A percentile compares a stretch with the other conserved stretches of the same genome.
These are phyloP conservation scores for Lasiodiplodia sp. DNA, from an alignment of 2,329 filamentous ascomycete species.

Conservation along the genomic window DNA sequence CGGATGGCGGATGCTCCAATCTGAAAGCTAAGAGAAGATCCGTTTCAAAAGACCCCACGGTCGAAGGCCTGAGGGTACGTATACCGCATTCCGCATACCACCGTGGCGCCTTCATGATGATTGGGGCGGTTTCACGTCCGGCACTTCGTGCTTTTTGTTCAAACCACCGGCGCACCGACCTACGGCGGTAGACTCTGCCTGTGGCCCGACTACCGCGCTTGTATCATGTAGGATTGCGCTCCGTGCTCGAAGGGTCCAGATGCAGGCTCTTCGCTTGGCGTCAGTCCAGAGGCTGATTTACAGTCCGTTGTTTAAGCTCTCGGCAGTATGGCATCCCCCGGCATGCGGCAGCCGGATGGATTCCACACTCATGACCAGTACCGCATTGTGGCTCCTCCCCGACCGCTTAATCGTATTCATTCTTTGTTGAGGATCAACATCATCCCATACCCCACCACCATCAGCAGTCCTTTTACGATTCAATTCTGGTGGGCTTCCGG, in stretches of 20 bases:
- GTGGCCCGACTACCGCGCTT: constrained; percentile 4
- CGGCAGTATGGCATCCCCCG: background rate
- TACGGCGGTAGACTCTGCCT: background rate
- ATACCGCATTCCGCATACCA: background rate
- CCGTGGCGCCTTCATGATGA: background rate
- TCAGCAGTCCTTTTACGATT: background rate
- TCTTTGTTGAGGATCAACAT: background rate
- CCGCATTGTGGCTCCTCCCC: background rate
- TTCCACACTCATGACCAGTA: background rate
- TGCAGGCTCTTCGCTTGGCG: background rate
- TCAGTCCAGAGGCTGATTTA: background rate
- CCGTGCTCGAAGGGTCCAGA: constrained; percentile 1
- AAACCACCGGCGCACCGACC: constrained; percentile 17
- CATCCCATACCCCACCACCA: background rate
- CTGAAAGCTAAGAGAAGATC: background rate
- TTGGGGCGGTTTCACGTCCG: constrained; percentile 16
- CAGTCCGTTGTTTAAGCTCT: background rate
- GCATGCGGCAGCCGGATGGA: background rate
- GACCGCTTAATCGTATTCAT: background rate
- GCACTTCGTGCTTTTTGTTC: constrained; percentile 13
- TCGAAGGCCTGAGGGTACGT: background rate
- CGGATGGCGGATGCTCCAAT: background rate
- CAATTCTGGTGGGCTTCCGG: background rate
- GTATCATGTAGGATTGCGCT: background rate
- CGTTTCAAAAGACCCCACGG: background rate